Base-by-base conservation (phyloP, 2,329 filamentous ascomycete species). In the Trichoderma aggressivum region DNA sequence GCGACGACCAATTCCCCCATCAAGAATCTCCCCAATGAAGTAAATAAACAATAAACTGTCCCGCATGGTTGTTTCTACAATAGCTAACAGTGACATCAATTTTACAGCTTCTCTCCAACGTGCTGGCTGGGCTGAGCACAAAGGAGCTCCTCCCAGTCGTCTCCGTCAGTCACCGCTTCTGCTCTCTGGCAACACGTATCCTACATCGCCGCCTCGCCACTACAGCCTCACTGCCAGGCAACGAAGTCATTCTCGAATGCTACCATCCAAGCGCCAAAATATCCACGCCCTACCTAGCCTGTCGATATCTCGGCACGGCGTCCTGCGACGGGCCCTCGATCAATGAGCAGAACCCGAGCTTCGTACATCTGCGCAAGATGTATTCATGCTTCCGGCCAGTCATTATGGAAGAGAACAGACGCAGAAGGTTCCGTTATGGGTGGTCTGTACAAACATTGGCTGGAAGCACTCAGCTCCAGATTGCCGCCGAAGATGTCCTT, bases 191-290 rank as follows among this genome's bases (percentile, higher is more conserved):
- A 70, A 81, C 90, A 5, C 87, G 88, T 30, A 86, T 93, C 58
- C 81, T 94, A 8, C 88, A 92, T 73, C 85, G 86, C 62, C 89
- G 92, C 39, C 84, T 94, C 2, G 81, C 90, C 3, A 73, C 76
- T 24, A 67, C 74, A 18, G 74, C 76, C 3, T 72, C 75, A 7
- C 72, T 78, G 10, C 77, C 79, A 5, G 74, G 76, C 2, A 75
- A 93, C 76, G 87, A 90, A 68, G 81, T 96, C 50, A 88, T 94
- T 47, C 87, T 97, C 55, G 92, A 95, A 81, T 93, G 91, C 79
- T 94, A 92, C 77, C 92, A 92, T 74, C 93, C 92, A 0, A 88
- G 85, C 73, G 89, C 87, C 28, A 91, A 90, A 79, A 84, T 91
- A 63, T 90, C 87, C 6, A 90, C 91, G 24, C 91, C 92, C 0